Evolutionary conservation across 2,329 filamentous ascomycete species (phyloP).

Genomic region (Sordariomycetes sp.): DNA sequence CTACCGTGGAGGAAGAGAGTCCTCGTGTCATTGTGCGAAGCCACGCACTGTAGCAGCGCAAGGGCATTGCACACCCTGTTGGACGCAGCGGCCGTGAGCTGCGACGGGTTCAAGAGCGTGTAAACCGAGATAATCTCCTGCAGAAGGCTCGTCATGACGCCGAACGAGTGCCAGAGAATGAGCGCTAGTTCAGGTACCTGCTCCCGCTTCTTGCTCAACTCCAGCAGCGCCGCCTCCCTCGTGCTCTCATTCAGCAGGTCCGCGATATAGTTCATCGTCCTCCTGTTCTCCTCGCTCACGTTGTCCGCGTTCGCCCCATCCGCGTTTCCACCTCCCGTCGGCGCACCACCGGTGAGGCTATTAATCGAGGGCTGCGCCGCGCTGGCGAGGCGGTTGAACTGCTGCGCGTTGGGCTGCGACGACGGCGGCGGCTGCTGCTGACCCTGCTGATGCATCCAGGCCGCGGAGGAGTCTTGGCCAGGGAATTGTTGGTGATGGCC

Average conservation of each 20-base stretch:
- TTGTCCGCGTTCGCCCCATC: constrained; percentile 51
- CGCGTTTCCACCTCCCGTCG: constrained; percentile 45
- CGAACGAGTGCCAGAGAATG: constrained; percentile 97
- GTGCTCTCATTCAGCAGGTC: constrained; percentile 82
- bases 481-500: constrained; percentile 61
- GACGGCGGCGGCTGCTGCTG: constrained; percentile 41
- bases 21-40: constrained; percentile 92
- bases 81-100: constrained; percentile 92
- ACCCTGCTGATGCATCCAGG: constrained; percentile 61
- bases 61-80: constrained; percentile 97
- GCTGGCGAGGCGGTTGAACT: constrained; percentile 40
- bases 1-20: constrained; percentile 87
- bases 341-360: too few species aligned
- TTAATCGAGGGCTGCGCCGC: constrained; percentile 32
- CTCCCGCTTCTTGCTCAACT: constrained; percentile 97
- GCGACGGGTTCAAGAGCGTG: constrained; percentile 89
- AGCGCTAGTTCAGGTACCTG: constrained; percentile 94
- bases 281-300: constrained; percentile 81
- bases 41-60: constrained; percentile 91
- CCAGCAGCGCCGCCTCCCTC: constrained; percentile 82
- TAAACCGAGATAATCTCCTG: constrained; percentile 99
- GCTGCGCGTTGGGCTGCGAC: constrained; percentile 36
- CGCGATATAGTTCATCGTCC: constrained; percentile 87
- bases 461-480: constrained; percentile 41
- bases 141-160: constrained; percentile 94